Evolutionary conservation across 1,139 yeast species (phyloP), one percentile per base, ranked within the genome.

Genomic region (Geotrichum restrictum): DNA sequence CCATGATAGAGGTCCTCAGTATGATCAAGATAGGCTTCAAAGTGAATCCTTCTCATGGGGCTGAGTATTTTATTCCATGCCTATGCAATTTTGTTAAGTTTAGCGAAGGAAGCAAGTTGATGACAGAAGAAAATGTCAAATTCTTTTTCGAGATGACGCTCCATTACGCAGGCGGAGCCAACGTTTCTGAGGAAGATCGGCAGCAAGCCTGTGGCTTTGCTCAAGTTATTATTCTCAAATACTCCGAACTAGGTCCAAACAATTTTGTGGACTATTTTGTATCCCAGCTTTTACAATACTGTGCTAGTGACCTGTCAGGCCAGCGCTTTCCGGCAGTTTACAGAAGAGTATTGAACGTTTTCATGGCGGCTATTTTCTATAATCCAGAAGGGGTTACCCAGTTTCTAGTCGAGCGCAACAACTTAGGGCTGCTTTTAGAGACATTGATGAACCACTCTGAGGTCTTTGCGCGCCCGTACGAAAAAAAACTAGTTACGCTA

Each of bases 41-140:
- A 27, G 16, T 7, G 16, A 45, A 51, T 4, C 51, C 53, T 8
- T 8, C 46, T 16, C 51, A 51, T 16, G 52, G 51, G 3, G 49
- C 47, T 39, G 54, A 54, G 43, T 54, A 54, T 24, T 51, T 19
- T 32, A 46, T 52, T 13, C 54, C 54, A 3, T 43, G 44, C 18
- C 22, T 54, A 22, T 54, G 56, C 40, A 48, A 47, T 29, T 36
- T 54, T 33, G 21, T 54, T 24, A 44, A 51, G 24, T 48, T 42
- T 21, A 32, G 49, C 36, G 22, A 11, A 7, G 13, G 40, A 7
- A 18, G 24, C 38, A 34, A 42, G 32, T 22, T 51, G 13, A 21
- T 38, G 33, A 42, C 39, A 4, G 54, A 51, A 36, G 36, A 41
- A 6, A 51, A 51, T 22, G 21, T 48, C 2, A 31, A 34, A 36